Evolutionary conservation across 1,284 basidiomycete genomes (phyloP).

Genomic region (Trichosporon ovoides): DNA sequence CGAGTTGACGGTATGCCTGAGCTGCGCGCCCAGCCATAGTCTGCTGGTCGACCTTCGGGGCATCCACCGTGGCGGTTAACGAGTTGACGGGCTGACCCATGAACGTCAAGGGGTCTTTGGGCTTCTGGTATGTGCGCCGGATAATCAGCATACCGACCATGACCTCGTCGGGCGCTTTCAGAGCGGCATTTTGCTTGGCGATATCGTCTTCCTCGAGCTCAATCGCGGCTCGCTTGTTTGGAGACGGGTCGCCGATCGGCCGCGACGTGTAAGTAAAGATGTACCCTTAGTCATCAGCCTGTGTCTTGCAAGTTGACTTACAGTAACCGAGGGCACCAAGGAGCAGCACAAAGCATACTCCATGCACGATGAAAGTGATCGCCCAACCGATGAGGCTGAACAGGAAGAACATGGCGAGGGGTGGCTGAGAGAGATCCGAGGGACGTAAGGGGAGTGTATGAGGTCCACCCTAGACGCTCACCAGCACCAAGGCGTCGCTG

Average conservation of each 20-base stretch:
- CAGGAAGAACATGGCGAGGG: slow-evolving; percentile 18
- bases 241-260: slow-evolving; percentile 60
- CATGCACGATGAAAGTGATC: slow-evolving; percentile 70
- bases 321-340: slow-evolving; percentile 55
- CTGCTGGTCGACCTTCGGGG: slow-evolving; percentile 54
- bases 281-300: slow-evolving; percentile 18
- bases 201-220: slow-evolving; percentile 21
- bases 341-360: slow-evolving; percentile 76
- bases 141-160: slow-evolving; percentile 33
- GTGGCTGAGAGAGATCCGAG: background rate
- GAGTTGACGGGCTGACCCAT: slow-evolving; percentile 14
- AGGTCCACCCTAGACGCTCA: background rate
- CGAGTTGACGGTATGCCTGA: slow-evolving; percentile 11
- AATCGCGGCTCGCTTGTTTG: slow-evolving; percentile 50
- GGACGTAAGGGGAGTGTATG: background rate
- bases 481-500: background rate
- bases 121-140: background rate
- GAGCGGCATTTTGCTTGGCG: slow-evolving; percentile 23
- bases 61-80: slow-evolving; percentile 32
- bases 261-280: slow-evolving; percentile 63
- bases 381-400: slow-evolving; percentile 36
- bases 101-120: slow-evolving; percentile 1
- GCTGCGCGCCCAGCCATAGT: slow-evolving; percentile 44
- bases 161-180: slow-evolving; percentile 7
- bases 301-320: slow-evolving; percentile 22